Evolutionary conservation across 805 yeast species (phyloP).

Genomic region (Ogataea populi-albae): DNA sequence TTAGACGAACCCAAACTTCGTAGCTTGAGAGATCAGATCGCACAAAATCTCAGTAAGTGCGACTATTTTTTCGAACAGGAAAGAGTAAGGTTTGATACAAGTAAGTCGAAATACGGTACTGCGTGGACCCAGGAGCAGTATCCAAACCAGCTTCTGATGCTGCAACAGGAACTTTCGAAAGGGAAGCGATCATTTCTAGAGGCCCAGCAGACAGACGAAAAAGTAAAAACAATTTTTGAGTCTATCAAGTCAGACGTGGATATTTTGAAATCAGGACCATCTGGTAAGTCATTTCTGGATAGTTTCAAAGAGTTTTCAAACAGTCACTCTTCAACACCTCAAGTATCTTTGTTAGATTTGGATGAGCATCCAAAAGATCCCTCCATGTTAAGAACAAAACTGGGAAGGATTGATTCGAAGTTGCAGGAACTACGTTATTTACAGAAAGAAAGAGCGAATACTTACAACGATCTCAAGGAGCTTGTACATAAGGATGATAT

Average conservation of each 20-base stretch:
- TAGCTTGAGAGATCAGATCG: slow-evolving; percentile 36
- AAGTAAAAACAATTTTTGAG: slow-evolving; percentile 47
- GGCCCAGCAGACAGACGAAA: slow-evolving; percentile 58
- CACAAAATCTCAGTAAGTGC: slow-evolving; percentile 33
- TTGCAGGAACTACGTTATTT: slow-evolving; percentile 60
- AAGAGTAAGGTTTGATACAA: slow-evolving; percentile 32
- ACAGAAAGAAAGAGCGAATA: slow-evolving; percentile 59
- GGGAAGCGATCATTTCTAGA: slow-evolving; percentile 59
- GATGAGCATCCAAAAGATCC: slow-evolving; percentile 44
- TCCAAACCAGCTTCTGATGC: slow-evolving; percentile 15
- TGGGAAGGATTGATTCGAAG: slow-evolving; percentile 52
- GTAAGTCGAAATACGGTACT: slow-evolving; percentile 35
- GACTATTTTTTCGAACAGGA: slow-evolving; percentile 36
- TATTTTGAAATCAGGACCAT: slow-evolving; percentile 43
- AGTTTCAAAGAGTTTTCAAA: slow-evolving; percentile 20
- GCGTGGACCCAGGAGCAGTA: slow-evolving; percentile 33
- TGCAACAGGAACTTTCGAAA: slow-evolving; percentile 33
- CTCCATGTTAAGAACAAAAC: slow-evolving; percentile 32
- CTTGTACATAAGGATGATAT: slow-evolving; percentile 81
- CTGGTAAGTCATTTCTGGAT: slow-evolving; percentile 37
- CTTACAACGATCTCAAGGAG: slow-evolving; percentile 63
- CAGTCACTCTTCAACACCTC: not conserved
- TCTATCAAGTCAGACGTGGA: slow-evolving; percentile 41
- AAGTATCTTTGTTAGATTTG: slow-evolving; percentile 56
- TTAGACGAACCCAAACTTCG: slow-evolving; percentile 32